Evolutionary conservation across 768 basidiomycete species (phyloP).

Genomic region (Mycena filopes): DNA sequence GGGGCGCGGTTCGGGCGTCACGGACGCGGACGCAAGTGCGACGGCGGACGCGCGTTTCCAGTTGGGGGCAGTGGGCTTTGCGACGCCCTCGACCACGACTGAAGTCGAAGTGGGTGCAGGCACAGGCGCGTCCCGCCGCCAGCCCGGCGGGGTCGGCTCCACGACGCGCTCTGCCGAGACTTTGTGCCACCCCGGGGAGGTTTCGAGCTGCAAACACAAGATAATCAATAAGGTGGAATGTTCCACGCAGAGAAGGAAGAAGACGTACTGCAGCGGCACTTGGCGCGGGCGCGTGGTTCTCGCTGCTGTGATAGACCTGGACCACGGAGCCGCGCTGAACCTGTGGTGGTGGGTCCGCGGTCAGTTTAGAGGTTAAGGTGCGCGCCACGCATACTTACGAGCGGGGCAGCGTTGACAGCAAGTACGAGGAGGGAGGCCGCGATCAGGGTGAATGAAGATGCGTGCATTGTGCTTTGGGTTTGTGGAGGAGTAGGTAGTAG

Average conservation of each 20-base stretch:
- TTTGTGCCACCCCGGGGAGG: slow-evolving; percentile 7
- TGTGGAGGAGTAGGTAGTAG: too few species aligned
- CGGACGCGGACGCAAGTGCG: too few species aligned
- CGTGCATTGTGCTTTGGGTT: slow-evolving; percentile 9
- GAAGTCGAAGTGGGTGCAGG: too few species aligned
- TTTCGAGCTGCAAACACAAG: slow-evolving; percentile 1
- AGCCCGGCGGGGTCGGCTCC: neutral
- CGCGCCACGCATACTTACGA: slow-evolving; percentile 11
- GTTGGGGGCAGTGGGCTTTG: slow-evolving; percentile 5
- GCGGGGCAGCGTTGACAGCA: slow-evolving; percentile 10
- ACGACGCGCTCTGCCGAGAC: neutral
- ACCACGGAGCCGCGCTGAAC: slow-evolving; percentile 12
- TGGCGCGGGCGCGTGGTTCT: neutral
- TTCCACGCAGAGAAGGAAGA: neutral
- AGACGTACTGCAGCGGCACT: slow-evolving; percentile 12
- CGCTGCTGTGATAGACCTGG: neutral
- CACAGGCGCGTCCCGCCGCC: neutral
- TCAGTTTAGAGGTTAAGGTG: slow-evolving; percentile 10
- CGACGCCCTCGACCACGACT: neutral
- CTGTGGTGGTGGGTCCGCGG: slow-evolving; percentile 13
- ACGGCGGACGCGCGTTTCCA: slow-evolving; percentile 3
- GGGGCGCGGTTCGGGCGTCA: too few species aligned
- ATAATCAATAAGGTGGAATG: neutral
- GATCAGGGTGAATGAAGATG: neutral
- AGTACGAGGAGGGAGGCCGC: slow-evolving; percentile 2